phyloP scores from a whole-genome alignment of 2,329 filamentous ascomycete genomes.

The Cytospora mali region DNA sequence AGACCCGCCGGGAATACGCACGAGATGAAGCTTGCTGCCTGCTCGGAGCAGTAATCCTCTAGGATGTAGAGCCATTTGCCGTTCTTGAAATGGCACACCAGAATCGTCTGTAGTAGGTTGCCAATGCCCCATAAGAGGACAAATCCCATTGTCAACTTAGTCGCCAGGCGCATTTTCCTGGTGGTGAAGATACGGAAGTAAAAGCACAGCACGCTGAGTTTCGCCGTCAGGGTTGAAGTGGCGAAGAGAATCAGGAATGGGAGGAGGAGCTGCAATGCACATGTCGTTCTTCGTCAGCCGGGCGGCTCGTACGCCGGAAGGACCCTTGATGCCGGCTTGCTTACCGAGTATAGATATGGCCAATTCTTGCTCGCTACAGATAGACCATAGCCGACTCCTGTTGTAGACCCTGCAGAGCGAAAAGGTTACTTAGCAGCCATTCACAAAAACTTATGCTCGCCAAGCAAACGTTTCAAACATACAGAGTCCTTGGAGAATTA shows the following conservation, averaged over 20 bases:
- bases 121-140: conserved; percentile 34
- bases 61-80: conserved; percentile 17
- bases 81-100: conserved; percentile 37
- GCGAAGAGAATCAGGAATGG: conserved; percentile 43
- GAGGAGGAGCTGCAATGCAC: conserved; percentile 38
- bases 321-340: background rate
- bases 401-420: conserved; percentile 27
- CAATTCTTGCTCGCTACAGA: conserved; percentile 32
- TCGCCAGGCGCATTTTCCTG: conserved; percentile 35
- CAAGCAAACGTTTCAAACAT: conserved; percentile 27
- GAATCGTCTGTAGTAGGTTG: conserved; percentile 35
- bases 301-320: too few species aligned
- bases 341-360: conserved; percentile 7
- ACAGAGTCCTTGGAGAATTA: conserved; percentile 38
- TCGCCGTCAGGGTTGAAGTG: conserved; percentile 40
- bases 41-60: conserved; percentile 35
- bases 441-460: background rate
- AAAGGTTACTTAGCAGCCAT: conserved; percentile 4
- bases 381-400: conserved; percentile 35
- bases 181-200: conserved; percentile 47
- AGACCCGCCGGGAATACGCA: background rate
- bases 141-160: conserved; percentile 35
- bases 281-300: too few species aligned
- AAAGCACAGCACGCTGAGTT: conserved; percentile 46
- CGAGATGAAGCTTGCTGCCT: conserved; percentile 41